Evolutionary conservation across 2,329 filamentous ascomycete genomes (phyloP).

Genomic region (Aspergillus pseudoterreus): DNA sequence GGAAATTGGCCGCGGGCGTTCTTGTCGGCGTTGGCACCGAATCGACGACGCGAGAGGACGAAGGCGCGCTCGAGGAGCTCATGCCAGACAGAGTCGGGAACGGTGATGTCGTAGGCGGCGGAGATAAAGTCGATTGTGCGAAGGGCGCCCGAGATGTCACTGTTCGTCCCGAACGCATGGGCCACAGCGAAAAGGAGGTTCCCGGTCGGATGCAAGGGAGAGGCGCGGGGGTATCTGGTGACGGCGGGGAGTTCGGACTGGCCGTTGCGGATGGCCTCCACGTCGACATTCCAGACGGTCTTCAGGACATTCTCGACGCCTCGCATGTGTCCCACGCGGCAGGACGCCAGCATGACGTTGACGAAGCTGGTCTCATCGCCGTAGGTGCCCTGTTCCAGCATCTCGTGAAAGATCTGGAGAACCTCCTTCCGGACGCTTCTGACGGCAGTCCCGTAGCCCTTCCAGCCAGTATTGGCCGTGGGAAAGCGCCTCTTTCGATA

Average conservation of each 20-base stretch:
- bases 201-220: constrained; percentile 56
- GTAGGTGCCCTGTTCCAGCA: constrained; percentile 42
- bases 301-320: constrained; percentile 48
- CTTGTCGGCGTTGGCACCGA: constrained; percentile 27
- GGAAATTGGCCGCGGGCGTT: constrained; percentile 34
- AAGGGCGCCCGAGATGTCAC: constrained; percentile 56
- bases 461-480: constrained; percentile 19
- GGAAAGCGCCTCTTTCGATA: constrained; percentile 27
- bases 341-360: constrained; percentile 51
- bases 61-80: constrained; percentile 66
- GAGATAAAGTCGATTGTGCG: constrained; percentile 63
- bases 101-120: constrained; percentile 53
- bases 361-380: constrained; percentile 53
- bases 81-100: constrained; percentile 60
- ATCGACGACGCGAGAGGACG: constrained; percentile 48
- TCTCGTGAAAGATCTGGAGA: constrained; percentile 44
- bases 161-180: constrained; percentile 65
- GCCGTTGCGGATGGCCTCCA: constrained; percentile 39
- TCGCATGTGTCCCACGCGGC: constrained; percentile 49
- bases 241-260: constrained; percentile 30
- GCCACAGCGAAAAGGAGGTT: constrained; percentile 64
- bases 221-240: constrained; percentile 44
- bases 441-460: constrained; percentile 27
- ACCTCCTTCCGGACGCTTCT: constrained; percentile 34
- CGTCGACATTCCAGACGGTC: constrained; percentile 54